Evolutionary conservation across 495 filamentous ascomycete species (phyloP), one percentile per base, ranked within the genome.

Genomic region (Cercophora sp.): DNA sequence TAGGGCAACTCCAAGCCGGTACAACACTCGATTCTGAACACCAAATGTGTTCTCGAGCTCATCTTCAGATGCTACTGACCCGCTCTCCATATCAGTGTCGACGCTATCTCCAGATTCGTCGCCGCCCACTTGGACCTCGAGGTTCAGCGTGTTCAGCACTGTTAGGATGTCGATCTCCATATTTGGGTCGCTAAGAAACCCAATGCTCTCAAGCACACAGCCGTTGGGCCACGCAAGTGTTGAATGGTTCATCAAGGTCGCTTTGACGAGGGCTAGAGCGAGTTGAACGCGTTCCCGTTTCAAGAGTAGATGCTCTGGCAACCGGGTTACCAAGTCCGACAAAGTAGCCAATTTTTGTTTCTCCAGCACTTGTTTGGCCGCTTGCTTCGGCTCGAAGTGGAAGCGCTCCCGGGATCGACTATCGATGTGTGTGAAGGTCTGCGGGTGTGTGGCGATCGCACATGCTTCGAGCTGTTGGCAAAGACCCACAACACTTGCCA

Each of bases 21-120:
- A 51, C 9, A 51, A 19, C 13, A 39, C 25, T 22, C 23, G 22
- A 36, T 51, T 51, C 36, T 27, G 34, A 20, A 51, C 19, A 8
- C 48, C 48, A 16, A 27, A 51, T 6, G 34, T 51, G 35, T 26
- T 40, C n/a, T 23, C 18, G 20, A 51, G 32, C 48, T 51, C 48
- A 15, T 51, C 48, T 20, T 51, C 48, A 1, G 36, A 51, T 4
- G 41, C 48, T 13, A 29, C 35, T 1, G 48, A 51, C 5, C 35
- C 35, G 22, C 22, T 24, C 15, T 39, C 34, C 48, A 51, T 39
- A 39, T 51, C 48, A 13, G 19, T 51, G 23, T 51, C 48, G 6
- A 8, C 20, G n/a, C 4, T 13, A n/a, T n/a, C n/a, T n/a, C n/a
- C n/a, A n/a, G n/a, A n/a, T 23, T 19, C 25, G 10, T 16, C 22